Evolutionary conservation across 2,329 filamentous ascomycete species (phyloP), one percentile per base, ranked within the genome.

Genomic region (Corinectria fuckeliana): DNA sequence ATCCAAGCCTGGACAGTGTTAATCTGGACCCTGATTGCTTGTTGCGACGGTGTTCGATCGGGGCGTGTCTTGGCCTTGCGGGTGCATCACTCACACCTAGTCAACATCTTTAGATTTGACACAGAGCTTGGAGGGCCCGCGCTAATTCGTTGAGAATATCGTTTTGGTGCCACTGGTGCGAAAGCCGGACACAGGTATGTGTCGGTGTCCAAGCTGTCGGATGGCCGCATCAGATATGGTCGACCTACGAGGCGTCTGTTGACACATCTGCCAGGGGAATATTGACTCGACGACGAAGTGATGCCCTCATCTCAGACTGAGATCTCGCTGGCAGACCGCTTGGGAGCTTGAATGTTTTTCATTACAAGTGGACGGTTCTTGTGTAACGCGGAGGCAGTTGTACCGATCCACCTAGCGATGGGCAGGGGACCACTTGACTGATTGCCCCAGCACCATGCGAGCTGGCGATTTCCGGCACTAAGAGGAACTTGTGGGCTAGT

Each of bases 121-220:
- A 23, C 16, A 26, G 51, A 26, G 34, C 50, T 59, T 44, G 21
- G 20, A 34, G 16, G 21, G 50, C 60, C 39, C 14, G 41, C 13
- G 25, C 26, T 23, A 42, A 59, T 39, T 55, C 44, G 49, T 36
- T 32, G 13, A 50, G 16, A 8, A 51, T 21, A 30, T 26, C 54
- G 13, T 26, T 41, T 56, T 36, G 20, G 61, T 36, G 32, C 23
- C 16, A 25, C 56, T 51, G 21, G 28, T 30, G 45, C 32, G 56
- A 57, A 57, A 49, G 39, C 39, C 39, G 56, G 56, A 44, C 42
- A 34, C 36, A 49, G 54, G 60, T 51, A 47, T 21, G 60, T 52
- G 53, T 61, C 44, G 50, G 42, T 65, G 50, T 36, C 61, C 58
- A 58, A 69, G 49, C 52, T 58, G 62, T 61, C 63, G 68, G 65